These are phyloP conservation scores for Lentinus tigrinus DNA, from an alignment of 768 basidiomycete species.

Conservation along the genomic window DNA sequence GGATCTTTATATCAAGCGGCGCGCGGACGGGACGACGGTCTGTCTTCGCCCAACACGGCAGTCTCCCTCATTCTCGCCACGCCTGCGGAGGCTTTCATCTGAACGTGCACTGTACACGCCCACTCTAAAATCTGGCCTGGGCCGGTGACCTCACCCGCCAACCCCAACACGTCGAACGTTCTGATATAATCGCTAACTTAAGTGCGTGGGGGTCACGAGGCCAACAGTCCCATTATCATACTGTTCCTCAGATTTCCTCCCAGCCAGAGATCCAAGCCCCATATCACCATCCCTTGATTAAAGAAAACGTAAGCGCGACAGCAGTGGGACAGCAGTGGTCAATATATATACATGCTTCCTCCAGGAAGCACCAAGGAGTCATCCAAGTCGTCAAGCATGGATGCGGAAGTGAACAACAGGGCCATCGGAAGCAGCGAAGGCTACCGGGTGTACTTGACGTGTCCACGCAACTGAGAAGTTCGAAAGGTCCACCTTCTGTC, in stretches of 20 bases:
- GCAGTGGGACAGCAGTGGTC: background rate
- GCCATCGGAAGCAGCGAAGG: background rate
- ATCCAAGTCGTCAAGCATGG: slow-evolving; percentile 1
- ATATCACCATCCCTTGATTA: background rate
- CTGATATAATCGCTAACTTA: slow-evolving; percentile 8
- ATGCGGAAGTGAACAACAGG: slow-evolving; percentile 4
- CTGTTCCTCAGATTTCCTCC: background rate
- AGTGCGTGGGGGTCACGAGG: slow-evolving; percentile 7
- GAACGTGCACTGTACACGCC: slow-evolving; percentile 1
- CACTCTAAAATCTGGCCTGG: slow-evolving; percentile 1
- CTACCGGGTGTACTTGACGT: too few species aligned
- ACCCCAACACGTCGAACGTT: background rate
- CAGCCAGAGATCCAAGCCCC: background rate
- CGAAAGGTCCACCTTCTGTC: background rate
- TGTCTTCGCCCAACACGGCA: slow-evolving; percentile 9
- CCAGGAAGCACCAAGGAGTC: background rate
- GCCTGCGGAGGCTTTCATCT: slow-evolving; percentile 12
- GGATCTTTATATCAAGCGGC: slow-evolving; percentile 29
- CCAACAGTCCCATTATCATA: background rate
- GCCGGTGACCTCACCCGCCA: slow-evolving; percentile 3
- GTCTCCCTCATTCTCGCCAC: slow-evolving; percentile 12
- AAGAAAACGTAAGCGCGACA: slow-evolving; percentile 2
- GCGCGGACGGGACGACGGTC: slow-evolving; percentile 10
- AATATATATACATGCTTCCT: background rate
- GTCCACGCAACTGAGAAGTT: background rate